A percentile compares a stretch with the other conserved stretches of the same genome.
Conservation (phyloP, 225 moss, liverwort and hornwort species). For the Pseudoscleropodium purum region DNA sequence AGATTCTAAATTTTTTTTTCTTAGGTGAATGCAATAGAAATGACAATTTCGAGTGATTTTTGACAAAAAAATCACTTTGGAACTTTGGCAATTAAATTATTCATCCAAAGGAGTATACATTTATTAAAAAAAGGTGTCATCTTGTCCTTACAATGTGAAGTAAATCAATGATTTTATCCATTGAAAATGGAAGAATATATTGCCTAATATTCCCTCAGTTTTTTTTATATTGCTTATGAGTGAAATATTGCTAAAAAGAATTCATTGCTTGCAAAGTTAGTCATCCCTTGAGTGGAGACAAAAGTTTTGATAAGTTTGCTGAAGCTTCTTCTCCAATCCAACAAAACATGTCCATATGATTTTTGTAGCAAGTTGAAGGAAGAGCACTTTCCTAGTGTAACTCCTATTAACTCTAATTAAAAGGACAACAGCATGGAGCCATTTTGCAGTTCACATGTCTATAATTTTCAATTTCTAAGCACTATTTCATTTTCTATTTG, state of each 20-base stretch:
- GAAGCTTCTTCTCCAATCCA: neutral
- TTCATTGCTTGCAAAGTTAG: rapidly evolving
- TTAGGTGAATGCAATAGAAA: no score
- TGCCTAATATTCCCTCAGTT: neutral
- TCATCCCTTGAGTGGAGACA: neutral
- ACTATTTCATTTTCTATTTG: neutral
- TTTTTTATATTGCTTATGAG: neutral
- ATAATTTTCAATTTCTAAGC: neutral
- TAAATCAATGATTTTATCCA: neutral
- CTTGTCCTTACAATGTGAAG: neutral
- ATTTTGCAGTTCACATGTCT: neutral
- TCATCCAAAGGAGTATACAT: no score
- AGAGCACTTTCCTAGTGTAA: neutral
- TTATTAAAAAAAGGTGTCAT: neutral
- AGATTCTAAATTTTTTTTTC: no score
- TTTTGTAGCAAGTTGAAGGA: neutral
- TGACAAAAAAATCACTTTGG: no score
- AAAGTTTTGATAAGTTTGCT: rapidly evolving
- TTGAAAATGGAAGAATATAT: neutral
- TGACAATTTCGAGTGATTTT: no score
- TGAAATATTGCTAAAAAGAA: neutral
- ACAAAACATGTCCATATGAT: neutral
- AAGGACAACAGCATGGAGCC: rapidly evolving
- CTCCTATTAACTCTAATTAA: neutral
- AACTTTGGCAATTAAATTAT: no score